These are phyloP conservation scores for Fusarium virguliforme DNA, from an alignment of 2,329 filamentous ascomycete species.

Conservation along the genomic window DNA sequence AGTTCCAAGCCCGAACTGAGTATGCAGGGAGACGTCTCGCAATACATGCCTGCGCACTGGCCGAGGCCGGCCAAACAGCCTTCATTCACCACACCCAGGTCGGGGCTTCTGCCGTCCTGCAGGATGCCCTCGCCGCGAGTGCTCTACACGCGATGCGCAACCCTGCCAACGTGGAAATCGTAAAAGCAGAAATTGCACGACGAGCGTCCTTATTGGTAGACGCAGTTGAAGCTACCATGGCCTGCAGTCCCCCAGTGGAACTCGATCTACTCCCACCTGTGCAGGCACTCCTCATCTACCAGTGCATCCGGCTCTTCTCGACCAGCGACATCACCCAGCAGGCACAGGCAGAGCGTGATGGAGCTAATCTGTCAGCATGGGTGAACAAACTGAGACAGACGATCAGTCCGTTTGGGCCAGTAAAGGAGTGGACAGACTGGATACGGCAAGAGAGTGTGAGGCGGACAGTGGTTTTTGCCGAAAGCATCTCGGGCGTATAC, in stretches of 20 bases:
- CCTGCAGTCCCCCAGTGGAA: neutral
- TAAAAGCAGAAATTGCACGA: slow-evolving; percentile 13
- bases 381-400: neutral
- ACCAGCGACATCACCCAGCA: slow-evolving; percentile 42
- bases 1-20: slow-evolving; percentile 21
- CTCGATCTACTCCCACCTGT: slow-evolving; percentile 27
- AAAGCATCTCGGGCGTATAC: slow-evolving; percentile 13
- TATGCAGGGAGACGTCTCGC: slow-evolving; percentile 22
- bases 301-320: slow-evolving; percentile 31
- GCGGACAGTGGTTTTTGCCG: slow-evolving; percentile 23
- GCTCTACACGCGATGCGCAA: slow-evolving; percentile 15
- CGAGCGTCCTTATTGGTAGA: slow-evolving; percentile 13
- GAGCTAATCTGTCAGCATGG: slow-evolving; percentile 8
- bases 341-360: slow-evolving; percentile 29
- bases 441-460: slow-evolving; percentile 21
- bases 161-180: slow-evolving; percentile 6
- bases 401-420: neutral
- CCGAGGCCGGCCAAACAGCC: slow-evolving; percentile 17
- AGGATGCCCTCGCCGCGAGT: slow-evolving; percentile 19
- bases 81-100: slow-evolving; percentile 25
- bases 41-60: slow-evolving; percentile 13
- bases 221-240: slow-evolving; percentile 17
- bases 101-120: slow-evolving; percentile 17
- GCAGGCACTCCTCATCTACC: slow-evolving; percentile 32
- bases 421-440: slow-evolving; percentile 12